Base-by-base conservation (phyloP, 148 eudicot genomes). In the Fagopyrum esculentum region DNA sequence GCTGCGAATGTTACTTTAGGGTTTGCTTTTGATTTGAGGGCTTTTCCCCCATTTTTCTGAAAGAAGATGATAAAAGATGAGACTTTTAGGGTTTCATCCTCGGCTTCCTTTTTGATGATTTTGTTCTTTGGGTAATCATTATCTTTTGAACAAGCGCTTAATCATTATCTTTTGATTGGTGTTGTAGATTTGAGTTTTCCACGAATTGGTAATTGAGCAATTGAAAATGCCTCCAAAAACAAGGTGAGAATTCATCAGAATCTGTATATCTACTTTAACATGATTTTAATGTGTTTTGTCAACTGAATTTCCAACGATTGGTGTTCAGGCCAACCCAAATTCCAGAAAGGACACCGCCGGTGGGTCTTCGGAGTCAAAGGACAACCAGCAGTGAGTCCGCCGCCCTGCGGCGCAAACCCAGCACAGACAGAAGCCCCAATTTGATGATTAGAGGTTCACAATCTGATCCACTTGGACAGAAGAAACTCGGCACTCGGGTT, bases 401-500 rank as follows among this genome's bases (percentile, higher is more conserved):
- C 73, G 87, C 93, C 0, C 47, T 79, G 35, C 94, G 80, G 79
- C 89, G 79, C 69, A 87, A 89, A 15, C 79, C 87, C 7, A 72
- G 81, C 29, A 79, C 84, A 0, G 92, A 92, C n/a, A 81, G 84
- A 74, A 88, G 84, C 81, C 89, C 88, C 2, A 94, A 83, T 80
- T 74, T 87, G 13, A 17, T n/a, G 0, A 91, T 94, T 4, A 83
- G 89, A 71, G 83, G 89, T 4, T 16, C 82, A 47, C 93, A 83
- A 44, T 88, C 97, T 40, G 89, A 85, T 10, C 90, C 93, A 1
- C 71, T 77, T 29, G 75, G 74, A 70, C 93, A 89, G 69, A 94
- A 84, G 89, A 90, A 87, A 74, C 88, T 94, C 0, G 93, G 97
- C 6, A 86, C 93, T 0, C 88, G 98, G 1, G 86, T 94, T 71